These are phyloP conservation scores for Lobosporangium transversale DNA, from an alignment of 192 early-diverging fungal genomes.

Conservation along the genomic window DNA sequence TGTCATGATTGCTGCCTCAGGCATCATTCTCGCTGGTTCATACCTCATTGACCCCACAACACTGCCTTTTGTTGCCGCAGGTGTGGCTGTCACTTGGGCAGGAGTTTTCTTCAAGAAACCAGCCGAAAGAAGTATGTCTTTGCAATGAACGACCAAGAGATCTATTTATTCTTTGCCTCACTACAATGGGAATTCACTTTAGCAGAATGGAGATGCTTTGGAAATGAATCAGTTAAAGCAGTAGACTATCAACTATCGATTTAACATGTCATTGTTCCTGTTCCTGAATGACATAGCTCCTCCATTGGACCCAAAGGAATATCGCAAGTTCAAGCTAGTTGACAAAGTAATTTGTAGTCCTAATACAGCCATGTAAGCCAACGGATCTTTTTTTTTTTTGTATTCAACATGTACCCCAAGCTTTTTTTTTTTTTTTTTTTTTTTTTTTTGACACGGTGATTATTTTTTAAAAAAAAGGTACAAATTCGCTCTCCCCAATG, in stretches of 20 bases:
- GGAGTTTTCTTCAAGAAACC: constrained; percentile 29
- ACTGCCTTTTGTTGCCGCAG: constrained; percentile 36
- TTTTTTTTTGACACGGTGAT: not conserved
- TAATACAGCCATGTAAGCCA: constrained; percentile 85
- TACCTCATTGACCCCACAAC: constrained; percentile 30
- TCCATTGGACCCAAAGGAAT: constrained; percentile 75
- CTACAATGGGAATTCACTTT: too few species aligned
- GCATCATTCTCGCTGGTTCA: constrained; percentile 29
- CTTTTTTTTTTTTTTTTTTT: not conserved
- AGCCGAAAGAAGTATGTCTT: constrained; percentile 31
- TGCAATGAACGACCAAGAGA: too few species aligned
- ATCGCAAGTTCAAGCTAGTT: constrained; percentile 80
- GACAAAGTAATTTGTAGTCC: constrained; percentile 81
- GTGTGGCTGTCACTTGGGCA: constrained; percentile 49
- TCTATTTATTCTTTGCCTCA: too few species aligned
- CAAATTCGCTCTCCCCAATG: constrained; percentile 81
- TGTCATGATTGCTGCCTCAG: constrained; percentile 35
- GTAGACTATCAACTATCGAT: too few species aligned
- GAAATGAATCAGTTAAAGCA: too few species aligned
- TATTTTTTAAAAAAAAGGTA: constrained; percentile 64
- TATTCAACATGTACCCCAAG: not conserved
- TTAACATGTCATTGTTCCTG: too few species aligned
- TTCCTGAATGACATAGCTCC: too few species aligned
- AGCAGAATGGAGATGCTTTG: too few species aligned
- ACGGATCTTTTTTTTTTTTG: not conserved